Base-by-base conservation (phyloP, 1,284 basidiomycete species). In the Trichosporon sp. region DNA sequence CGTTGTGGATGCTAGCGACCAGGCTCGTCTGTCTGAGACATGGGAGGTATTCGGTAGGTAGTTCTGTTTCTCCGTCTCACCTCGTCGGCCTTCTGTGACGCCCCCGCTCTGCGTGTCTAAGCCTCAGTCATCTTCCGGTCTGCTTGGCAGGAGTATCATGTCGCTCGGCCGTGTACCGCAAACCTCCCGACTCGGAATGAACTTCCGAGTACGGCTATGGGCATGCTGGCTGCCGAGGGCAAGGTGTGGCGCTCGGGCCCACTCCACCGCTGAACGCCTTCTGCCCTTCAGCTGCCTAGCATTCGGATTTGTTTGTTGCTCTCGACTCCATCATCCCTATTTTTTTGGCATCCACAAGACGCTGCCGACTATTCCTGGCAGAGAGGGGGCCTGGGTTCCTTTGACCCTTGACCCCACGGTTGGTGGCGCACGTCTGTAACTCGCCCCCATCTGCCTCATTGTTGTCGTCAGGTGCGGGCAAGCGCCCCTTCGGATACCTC, bases 11-110 rank as follows among this genome's bases (percentile, higher is more conserved):
- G 93, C 93, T 4, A 88, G 90, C 68, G 94, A 97, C 84, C 86
- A 90, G 65, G 92, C 92, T 76, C 85, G 93, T 44, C 83, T 97
- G 56, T 88, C 90, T 67, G 94, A 96, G 84, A 92, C 92, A 13
- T 97, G 94, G 94, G 91, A 93, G 74, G 93, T 94, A 6, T 97
- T 98, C 77, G 93, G 93, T 95, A 83, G 70, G 90, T 82, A 32
- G 11, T 5, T 9, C 21, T 3, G 4, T 18, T 31, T 60, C 56
- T 15, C 32, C 25, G 18, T 21, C 21, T 60, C 56, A 32, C 15
- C 12, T 32, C 25, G 3, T 6, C 56, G 6, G 23, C 29, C 7
- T 2, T 15, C 51, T 27, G 25, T 23, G 15, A 2, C 27, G 13
- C 3, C 25, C 3, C 3, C 51, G 12, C 29, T 12, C 51, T 9